Percentiles rank a stretch among this genome's conserved stretches.
These are phyloP conservation scores for Fusarium continuum DNA, from an alignment of 2,329 filamentous ascomycete species.

Conservation along the genomic window DNA sequence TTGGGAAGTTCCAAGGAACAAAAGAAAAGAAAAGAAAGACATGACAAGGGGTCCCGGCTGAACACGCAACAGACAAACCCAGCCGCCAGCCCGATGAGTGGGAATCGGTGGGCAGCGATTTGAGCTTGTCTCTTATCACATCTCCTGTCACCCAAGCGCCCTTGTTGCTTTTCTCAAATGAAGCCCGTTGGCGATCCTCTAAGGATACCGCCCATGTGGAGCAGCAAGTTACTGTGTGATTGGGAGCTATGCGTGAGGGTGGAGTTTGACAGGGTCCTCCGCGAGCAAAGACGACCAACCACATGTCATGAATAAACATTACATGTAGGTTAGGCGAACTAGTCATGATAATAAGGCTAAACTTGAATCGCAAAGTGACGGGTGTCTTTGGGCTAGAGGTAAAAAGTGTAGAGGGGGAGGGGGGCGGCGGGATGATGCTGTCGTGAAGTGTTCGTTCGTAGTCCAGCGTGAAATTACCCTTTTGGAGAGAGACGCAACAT, in stretches of 20 bases:
- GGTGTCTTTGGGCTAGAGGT: constrained; percentile 8
- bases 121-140: constrained; percentile 29
- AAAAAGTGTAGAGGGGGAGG: constrained; percentile 16
- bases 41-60: constrained; percentile 7
- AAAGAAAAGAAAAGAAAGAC: constrained; percentile 7
- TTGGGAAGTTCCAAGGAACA: constrained; percentile 26
- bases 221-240: constrained; percentile 1
- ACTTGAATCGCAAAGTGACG: constrained; percentile 2
- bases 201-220: constrained; percentile 23
- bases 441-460: constrained; percentile 8
- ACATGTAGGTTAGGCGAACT: constrained; percentile 14
- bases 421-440: constrained; percentile 32
- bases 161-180: constrained; percentile 5
- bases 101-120: constrained; percentile 8
- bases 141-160: background rate
- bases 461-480: constrained; percentile 1
- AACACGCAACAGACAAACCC: constrained; percentile 18
- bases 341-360: constrained; percentile 20
- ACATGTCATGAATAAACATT: background rate
- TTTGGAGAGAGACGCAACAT: background rate
- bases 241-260: background rate
- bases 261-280: constrained; percentile 4
- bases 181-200: constrained; percentile 28
- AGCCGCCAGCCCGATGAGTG: constrained; percentile 18
- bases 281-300: constrained; percentile 10